Conservation (phyloP, 2,329 filamentous ascomycete species). For the Diplodia scrobiculata region DNA sequence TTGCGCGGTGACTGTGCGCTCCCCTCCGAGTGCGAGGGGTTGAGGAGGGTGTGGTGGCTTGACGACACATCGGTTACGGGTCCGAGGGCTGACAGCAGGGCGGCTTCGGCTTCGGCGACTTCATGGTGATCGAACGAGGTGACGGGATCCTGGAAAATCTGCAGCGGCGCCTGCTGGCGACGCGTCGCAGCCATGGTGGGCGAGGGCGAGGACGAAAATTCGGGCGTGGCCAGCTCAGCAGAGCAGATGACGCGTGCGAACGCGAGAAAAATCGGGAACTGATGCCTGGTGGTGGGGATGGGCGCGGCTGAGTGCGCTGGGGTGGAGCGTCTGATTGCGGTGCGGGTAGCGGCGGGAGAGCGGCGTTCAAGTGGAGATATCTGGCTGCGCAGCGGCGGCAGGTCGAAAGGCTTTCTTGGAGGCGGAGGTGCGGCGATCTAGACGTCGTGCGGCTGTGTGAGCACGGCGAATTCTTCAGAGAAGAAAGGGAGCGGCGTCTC, state of each 20-base stretch:
- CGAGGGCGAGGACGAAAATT: constrained; percentile 36
- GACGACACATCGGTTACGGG: constrained; percentile 51
- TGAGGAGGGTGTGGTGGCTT: constrained; percentile 67
- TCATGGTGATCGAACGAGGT: constrained; percentile 49
- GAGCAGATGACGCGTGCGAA: constrained; percentile 47
- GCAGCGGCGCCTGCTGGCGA: constrained; percentile 57
- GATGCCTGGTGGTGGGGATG: constrained; percentile 30
- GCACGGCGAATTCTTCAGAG: constrained; percentile 22
- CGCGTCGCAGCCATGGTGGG: constrained; percentile 58
- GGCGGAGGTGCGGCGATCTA: constrained; percentile 14
- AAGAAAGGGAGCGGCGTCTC: constrained; percentile 27
- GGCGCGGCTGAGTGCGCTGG: constrained; percentile 16
- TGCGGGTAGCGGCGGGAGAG: constrained; percentile 21
- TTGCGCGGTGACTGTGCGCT: constrained; percentile 71
- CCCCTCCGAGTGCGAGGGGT: constrained; percentile 58
- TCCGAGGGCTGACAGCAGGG: constrained; percentile 52
- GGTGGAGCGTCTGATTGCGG: constrained; percentile 19
- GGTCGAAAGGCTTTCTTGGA: constrained; percentile 6
- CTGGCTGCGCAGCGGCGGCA: neutral
- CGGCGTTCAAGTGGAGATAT: constrained; percentile 22
- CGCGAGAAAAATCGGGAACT: constrained; percentile 41
- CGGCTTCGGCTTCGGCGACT: constrained; percentile 54
- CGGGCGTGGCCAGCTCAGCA: constrained; percentile 38
- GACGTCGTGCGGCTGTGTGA: constrained; percentile 22
- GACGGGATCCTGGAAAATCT: constrained; percentile 62